Evolutionary conservation across 345 rosid species (phyloP).

Genomic region (Eucalyptus lansdowneana): DNA sequence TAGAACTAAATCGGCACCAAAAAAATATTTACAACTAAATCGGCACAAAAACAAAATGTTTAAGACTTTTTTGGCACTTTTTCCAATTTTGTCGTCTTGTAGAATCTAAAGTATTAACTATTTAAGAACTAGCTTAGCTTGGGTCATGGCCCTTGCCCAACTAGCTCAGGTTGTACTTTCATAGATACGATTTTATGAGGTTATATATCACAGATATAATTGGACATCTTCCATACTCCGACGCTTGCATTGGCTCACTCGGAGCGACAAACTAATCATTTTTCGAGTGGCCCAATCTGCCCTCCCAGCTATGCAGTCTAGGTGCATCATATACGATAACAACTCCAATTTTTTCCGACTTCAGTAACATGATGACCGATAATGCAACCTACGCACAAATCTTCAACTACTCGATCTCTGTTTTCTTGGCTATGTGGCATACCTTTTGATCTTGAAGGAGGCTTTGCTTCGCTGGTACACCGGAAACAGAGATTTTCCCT

Average conservation of each 20-base stretch:
- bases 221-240: neutral
- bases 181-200: neutral
- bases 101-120: neutral
- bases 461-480: neutral
- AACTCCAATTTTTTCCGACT: neutral
- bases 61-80: too few relatives aligned
- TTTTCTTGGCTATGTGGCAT: neutral
- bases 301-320: neutral
- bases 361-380: neutral
- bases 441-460: neutral
- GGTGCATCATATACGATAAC: neutral
- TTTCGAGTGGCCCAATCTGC: neutral
- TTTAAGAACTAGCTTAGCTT: neutral
- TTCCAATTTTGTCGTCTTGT: neutral
- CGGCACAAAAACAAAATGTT: too few relatives aligned
- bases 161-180: neutral
- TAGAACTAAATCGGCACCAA: accelerated
- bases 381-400: neutral
- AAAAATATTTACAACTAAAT: too few relatives aligned
- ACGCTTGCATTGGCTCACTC: neutral
- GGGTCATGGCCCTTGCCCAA: neutral
- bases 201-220: neutral
- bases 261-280: neutral
- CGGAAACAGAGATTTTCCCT: neutral
- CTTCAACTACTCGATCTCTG: neutral